Base-by-base conservation (phyloP, 139 green algal species). In the Chlorella sp. region DNA sequence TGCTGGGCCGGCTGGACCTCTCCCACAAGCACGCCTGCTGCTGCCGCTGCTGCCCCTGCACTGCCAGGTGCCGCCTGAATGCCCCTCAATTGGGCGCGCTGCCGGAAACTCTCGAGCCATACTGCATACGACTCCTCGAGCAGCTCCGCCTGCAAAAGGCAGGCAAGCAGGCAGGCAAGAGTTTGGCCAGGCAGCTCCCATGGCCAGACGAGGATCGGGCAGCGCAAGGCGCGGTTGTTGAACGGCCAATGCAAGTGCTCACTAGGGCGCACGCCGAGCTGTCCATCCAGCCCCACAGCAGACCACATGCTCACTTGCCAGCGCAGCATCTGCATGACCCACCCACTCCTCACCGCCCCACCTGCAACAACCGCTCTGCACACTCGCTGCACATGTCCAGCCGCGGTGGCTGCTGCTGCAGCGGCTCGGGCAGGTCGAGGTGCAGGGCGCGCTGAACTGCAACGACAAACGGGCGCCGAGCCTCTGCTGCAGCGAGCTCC, bases 1-100 rank as follows among this genome's bases (percentile, higher is more conserved):
- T 48, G 64, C 34, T 64, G n/a, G 61, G 78, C 78, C 73, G 22
- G 73, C 73, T 84, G 79, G n/a, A n/a, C n/a, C n/a, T n/a, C n/a
- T n/a, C n/a, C n/a, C n/a, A n/a, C n/a, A n/a, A n/a, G n/a, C n/a
- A n/a, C n/a, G n/a, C n/a, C n/a, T n/a, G n/a, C n/a, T n/a, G n/a
- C n/a, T n/a, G n/a, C n/a, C n/a, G n/a, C n/a, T n/a, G n/a, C n/a
- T n/a, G n/a, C n/a, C n/a, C n/a, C n/a, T n/a, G n/a, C n/a, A n/a
- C n/a, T n/a, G n/a, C 3, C 66, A 73, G 66, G 66, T 28, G 66
- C 66, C 28, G 66, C 66, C 66, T 73, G 66, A 21, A 73, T 18
- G 66, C 66, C 66, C 66, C 66, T 73, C 66, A 21, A n/a, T 3
- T 28, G 28, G 66, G 9, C 9, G 66, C 14, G 28, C 66, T 73